Evolutionary conservation across 192 early-diverging fungal species (phyloP).

Genomic region (Coemansia sp.): DNA sequence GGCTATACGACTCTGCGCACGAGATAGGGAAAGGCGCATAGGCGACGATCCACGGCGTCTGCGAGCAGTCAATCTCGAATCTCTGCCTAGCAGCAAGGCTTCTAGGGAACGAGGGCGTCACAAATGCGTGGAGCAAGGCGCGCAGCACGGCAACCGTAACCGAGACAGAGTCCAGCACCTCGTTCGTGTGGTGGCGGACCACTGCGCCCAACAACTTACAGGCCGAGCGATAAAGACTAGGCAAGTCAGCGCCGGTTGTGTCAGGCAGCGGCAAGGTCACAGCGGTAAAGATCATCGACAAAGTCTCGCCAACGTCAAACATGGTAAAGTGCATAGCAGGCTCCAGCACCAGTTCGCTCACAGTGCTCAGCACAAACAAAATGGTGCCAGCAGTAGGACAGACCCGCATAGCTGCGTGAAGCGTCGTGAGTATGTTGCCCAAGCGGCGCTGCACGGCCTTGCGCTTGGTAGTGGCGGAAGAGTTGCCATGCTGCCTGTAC

Average conservation of each 20-base stretch:
- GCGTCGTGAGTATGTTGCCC: conserved; percentile 23
- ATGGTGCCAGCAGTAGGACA: not conserved
- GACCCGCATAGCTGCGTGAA: conserved; percentile 17
- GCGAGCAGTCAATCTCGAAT: conserved; percentile 9
- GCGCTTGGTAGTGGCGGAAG: conserved; percentile 18
- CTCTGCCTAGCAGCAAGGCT: not conserved
- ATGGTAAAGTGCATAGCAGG: conserved; percentile 35
- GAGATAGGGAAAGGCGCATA: conserved; percentile 26
- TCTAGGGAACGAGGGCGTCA: conserved; percentile 18
- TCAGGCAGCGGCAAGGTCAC: conserved; percentile 20
- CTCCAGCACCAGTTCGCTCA: conserved; percentile 30
- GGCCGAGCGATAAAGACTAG: conserved; percentile 19
- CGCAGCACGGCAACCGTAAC: conserved; percentile 24
- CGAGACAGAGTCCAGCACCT: conserved; percentile 32
- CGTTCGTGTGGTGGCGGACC: conserved; percentile 30
- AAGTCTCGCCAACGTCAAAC: conserved; percentile 29
- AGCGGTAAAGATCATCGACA: conserved; percentile 22
- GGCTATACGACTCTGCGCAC: conserved; percentile 46
- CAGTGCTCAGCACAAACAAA: conserved; percentile 11
- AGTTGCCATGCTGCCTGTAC: conserved; percentile 16
- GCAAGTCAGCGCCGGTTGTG: not conserved
- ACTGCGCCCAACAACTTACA: conserved; percentile 29
- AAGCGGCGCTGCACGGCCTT: conserved; percentile 32
- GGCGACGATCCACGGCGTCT: conserved; percentile 48
- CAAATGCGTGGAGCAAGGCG: conserved; percentile 45